Conservation (phyloP, 1,284 basidiomycete species). For the Gymnopus androsaceus region DNA sequence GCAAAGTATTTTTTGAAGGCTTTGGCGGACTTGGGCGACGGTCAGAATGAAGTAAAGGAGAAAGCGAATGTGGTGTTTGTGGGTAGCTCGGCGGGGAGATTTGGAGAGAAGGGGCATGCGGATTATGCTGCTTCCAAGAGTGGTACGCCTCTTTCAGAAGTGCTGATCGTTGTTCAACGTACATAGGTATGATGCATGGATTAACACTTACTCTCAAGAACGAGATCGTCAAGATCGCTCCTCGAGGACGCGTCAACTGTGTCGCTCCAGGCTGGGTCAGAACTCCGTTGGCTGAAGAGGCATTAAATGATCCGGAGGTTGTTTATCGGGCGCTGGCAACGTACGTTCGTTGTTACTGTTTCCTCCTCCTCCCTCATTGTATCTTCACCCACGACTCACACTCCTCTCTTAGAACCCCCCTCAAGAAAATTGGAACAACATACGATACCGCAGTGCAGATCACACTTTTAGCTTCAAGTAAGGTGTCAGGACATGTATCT, state of each 20-base stretch:
- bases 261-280: conserved; percentile 71
- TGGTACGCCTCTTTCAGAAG: conserved; percentile 35
- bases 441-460: conserved; percentile 70
- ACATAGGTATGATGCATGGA: conserved; percentile 72
- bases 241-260: conserved; percentile 68
- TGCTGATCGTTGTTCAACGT: conserved; percentile 17
- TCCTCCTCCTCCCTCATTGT: neutral
- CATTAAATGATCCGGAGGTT: conserved; percentile 45
- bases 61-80: conserved; percentile 65
- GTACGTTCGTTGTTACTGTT: conserved; percentile 28
- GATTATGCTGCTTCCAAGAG: conserved; percentile 66
- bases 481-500: conserved; percentile 69
- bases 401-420: conserved; percentile 52
- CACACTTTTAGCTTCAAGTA: conserved; percentile 59
- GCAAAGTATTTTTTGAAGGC: conserved; percentile 58
- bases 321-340: conserved; percentile 53
- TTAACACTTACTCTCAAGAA: conserved; percentile 72
- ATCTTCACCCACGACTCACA: neutral
- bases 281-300: conserved; percentile 52
- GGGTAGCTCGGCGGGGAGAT: conserved; percentile 74
- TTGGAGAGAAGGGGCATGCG: conserved; percentile 67
- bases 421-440: conserved; percentile 69
- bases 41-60: conserved; percentile 36
- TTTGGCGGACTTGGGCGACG: too few relatives aligned
- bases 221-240: conserved; percentile 77